Percentiles rank a stretch among this genome's conserved stretches.
Conservation (phyloP, 2,329 filamentous ascomycete genomes). For the Scolecobasidium constrictum region DNA sequence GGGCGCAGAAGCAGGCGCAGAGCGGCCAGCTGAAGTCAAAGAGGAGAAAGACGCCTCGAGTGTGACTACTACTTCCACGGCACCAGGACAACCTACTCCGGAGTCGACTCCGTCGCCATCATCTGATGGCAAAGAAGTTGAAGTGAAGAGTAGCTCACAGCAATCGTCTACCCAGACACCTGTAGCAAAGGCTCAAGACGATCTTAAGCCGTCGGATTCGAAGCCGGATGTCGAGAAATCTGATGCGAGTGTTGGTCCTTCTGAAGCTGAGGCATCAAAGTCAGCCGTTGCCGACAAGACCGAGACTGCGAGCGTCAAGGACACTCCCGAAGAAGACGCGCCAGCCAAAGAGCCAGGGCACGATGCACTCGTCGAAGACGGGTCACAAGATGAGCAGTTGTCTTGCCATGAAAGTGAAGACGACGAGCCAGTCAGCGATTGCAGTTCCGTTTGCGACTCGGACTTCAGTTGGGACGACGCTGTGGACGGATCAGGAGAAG, state of each 20-base stretch:
- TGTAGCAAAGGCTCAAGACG: background rate
- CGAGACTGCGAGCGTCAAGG: background rate
- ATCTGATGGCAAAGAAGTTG: background rate
- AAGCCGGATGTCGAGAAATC: background rate
- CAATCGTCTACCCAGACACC: background rate
- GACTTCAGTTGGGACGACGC: constrained; percentile 10
- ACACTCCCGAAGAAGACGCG: background rate
- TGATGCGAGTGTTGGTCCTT: no score
- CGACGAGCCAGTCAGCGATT: background rate
- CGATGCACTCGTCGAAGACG: background rate
- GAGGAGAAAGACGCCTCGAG: background rate
- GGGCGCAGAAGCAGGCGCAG: background rate
- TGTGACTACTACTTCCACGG: constrained; percentile 1
- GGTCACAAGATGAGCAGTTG: no score
- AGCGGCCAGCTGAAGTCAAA: background rate
- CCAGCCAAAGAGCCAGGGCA: background rate
- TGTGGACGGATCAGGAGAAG: constrained; percentile 6
- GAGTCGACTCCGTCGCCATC: constrained; percentile 1
- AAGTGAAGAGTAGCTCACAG: background rate
- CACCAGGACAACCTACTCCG: constrained; percentile 1
- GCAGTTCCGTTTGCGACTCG: constrained; percentile 6
- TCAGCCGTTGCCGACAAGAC: background rate
- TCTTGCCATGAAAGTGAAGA: constrained; percentile 1
- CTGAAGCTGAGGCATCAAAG: no score
- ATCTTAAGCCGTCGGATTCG: background rate